These are phyloP conservation scores for Discostella stelligeroides DNA, from an alignment of 108 stramenopile genomes.

Conservation along the genomic window DNA sequence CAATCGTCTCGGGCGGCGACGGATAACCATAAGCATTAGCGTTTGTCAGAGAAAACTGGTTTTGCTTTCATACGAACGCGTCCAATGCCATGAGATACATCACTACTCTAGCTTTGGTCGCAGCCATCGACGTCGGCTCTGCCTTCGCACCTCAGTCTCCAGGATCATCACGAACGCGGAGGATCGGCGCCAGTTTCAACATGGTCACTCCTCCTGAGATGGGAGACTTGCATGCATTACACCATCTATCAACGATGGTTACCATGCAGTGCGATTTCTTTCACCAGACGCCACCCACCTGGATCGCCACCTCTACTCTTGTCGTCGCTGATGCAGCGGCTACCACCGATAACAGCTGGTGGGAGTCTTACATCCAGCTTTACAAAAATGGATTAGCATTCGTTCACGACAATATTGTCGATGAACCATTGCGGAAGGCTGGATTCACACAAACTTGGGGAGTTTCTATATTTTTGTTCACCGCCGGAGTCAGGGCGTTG, in stretches of 20 bases:
- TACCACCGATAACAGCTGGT: conserved; percentile 16
- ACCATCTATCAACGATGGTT: conserved; percentile 19
- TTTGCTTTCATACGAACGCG: too few species aligned
- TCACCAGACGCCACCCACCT: conserved; percentile 7
- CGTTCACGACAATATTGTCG: conserved; percentile 67
- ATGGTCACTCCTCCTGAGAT: conserved; percentile 1
- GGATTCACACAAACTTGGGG: conserved; percentile 83
- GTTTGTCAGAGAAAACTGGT: too few species aligned
- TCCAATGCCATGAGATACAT: conserved; percentile 4
- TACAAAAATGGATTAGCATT: conserved; percentile 51
- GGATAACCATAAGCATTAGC: too few species aligned
- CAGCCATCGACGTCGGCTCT: conserved; percentile 7
- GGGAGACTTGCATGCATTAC: conserved; percentile 19
- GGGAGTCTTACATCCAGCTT: conserved; percentile 41
- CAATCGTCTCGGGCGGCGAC: too few species aligned
- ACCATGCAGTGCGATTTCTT: conserved; percentile 4
- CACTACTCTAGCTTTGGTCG: conserved; percentile 1
- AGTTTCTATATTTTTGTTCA: conserved; percentile 78
- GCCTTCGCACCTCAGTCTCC: conserved; percentile 3
- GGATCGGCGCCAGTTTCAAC: background rate
- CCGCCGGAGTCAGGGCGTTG: conserved; percentile 73
- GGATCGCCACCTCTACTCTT: conserved; percentile 35
- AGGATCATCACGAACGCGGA: background rate
- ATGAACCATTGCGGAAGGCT: conserved; percentile 59
- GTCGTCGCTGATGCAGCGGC: conserved; percentile 3